Evolutionary conservation across 2,329 filamentous ascomycete genomes (phyloP).

Genomic region (Epichloe gansuensis): DNA sequence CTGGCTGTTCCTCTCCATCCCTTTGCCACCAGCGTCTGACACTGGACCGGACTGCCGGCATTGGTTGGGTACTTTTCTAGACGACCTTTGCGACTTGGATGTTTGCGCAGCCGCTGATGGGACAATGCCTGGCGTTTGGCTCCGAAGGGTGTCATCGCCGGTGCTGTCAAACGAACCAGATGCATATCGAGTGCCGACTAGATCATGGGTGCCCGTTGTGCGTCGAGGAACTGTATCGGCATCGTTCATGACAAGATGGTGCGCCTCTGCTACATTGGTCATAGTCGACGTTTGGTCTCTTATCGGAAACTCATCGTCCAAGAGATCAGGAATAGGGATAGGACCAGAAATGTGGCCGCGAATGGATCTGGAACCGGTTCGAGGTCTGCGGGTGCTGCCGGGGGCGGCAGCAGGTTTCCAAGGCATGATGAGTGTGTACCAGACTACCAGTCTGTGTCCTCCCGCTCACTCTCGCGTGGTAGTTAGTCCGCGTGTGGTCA

Average conservation of each 20-base stretch:
- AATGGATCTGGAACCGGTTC: conserved; percentile 31
- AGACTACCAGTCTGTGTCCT: too few species aligned
- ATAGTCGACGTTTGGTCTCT: conserved; percentile 27
- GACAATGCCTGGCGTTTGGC: neutral
- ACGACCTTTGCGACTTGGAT: neutral
- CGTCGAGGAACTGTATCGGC: neutral
- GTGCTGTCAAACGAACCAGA: neutral
- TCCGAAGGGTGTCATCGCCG: neutral
- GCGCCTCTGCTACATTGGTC: conserved; percentile 11
- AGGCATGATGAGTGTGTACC: conserved; percentile 14
- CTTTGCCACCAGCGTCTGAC: conserved; percentile 7
- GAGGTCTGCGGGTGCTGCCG: conserved; percentile 12
- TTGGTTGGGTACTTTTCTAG: neutral
- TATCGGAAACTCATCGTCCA: conserved; percentile 43
- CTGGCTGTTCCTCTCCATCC: conserved; percentile 6
- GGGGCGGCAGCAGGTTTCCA: conserved; percentile 32
- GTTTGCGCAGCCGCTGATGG: neutral
- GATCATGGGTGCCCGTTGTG: neutral
- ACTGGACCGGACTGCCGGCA: conserved; percentile 6
- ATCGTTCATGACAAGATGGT: neutral
- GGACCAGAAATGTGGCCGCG: conserved; percentile 49
- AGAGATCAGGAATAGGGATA: conserved; percentile 37
- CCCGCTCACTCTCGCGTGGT: too few species aligned
- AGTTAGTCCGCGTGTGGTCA: too few species aligned
- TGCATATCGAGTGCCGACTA: neutral